Conservation (phyloP, 257 asterid species). For the Scutellaria minor region DNA sequence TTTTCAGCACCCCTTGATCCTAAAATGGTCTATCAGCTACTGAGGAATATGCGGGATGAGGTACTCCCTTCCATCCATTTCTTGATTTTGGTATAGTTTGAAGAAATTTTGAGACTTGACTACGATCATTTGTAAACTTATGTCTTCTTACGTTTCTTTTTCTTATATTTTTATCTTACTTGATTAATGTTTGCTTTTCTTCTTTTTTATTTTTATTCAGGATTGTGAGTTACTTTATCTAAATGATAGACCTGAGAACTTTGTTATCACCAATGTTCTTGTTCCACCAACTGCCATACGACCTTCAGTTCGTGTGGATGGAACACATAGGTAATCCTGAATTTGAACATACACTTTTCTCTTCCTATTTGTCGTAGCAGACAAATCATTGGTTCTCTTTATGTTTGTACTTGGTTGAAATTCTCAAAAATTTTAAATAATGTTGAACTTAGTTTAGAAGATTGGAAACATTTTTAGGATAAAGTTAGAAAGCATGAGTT, state of each 20-base stretch:
- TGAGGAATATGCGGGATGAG: slow-evolving; percentile 79
- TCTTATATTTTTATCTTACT: background rate
- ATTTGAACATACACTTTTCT: background rate
- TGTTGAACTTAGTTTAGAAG: slow-evolving; percentile 10
- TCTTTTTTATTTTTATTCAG: slow-evolving; percentile 44
- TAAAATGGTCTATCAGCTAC: slow-evolving; percentile 58
- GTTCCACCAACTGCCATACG: slow-evolving; percentile 94
- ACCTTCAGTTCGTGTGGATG: slow-evolving; percentile 92
- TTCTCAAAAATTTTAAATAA: background rate
- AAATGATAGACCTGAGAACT: slow-evolving; percentile 86
- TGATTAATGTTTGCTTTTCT: slow-evolving; percentile 22
- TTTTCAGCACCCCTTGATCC: slow-evolving; percentile 49
- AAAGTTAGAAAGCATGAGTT: background rate
- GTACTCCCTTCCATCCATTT: slow-evolving; percentile 45
- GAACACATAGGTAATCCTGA: slow-evolving; percentile 58
- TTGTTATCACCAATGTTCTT: slow-evolving; percentile 68
- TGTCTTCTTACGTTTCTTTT: background rate
- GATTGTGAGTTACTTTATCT: slow-evolving; percentile 92
- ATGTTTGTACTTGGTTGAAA: slow-evolving; percentile 18
- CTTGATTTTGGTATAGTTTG: slow-evolving; percentile 19
- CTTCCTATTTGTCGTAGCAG: slow-evolving; percentile 14
- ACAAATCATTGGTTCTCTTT: background rate
- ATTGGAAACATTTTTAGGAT: slow-evolving; percentile 4
- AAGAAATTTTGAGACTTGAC: slow-evolving; percentile 18
- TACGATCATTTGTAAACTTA: slow-evolving; percentile 1